Percentiles rank a stretch among this genome's conserved stretches.
These are phyloP conservation scores for Neohortaea acidophila DNA, from an alignment of 495 filamentous ascomycete species.

Conservation along the genomic window DNA sequence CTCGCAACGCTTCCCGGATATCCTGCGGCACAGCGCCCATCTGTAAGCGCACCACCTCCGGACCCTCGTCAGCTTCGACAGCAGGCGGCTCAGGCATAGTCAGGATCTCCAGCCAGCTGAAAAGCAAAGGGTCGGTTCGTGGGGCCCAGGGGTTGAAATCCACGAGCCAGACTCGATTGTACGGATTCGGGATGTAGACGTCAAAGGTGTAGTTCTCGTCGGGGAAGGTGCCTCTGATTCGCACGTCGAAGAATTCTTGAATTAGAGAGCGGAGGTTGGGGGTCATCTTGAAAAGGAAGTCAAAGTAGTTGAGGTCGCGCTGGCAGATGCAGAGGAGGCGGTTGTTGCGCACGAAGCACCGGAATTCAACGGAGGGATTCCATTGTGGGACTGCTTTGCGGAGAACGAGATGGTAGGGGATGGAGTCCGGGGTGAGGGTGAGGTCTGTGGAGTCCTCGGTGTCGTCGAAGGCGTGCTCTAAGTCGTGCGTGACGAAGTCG, in stretches of 20 bases:
- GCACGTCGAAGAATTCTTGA: conserved; percentile 55
- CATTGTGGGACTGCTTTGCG: conserved; percentile 65
- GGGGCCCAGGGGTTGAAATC: conserved; percentile 95
- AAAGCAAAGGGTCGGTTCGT: conserved; percentile 75
- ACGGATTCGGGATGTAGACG: conserved; percentile 70
- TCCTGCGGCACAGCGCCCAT: background rate
- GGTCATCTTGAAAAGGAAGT: conserved; percentile 56
- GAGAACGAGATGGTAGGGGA: conserved; percentile 58
- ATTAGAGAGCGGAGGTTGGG: conserved; percentile 46
- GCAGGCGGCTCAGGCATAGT: conserved; percentile 42
- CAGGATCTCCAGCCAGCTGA: conserved; percentile 80
- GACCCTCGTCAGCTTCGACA: conserved; percentile 16
- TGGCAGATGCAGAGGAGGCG: conserved; percentile 72
- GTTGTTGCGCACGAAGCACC: conserved; percentile 75
- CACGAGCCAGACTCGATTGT: conserved; percentile 65
- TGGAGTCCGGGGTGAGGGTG: conserved; percentile 18
- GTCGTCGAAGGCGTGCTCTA: conserved; percentile 83
- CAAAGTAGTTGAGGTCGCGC: conserved; percentile 78
- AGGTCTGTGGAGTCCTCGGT: conserved; percentile 33
- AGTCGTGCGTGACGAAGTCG: conserved; percentile 83
- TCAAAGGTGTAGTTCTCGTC: conserved; percentile 81
- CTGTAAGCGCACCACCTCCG: conserved; percentile 17
- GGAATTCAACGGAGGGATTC: conserved; percentile 83
- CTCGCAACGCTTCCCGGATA: background rate
- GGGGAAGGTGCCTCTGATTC: conserved; percentile 59